Percentiles rank a stretch among this genome's conserved stretches.
phyloP scores from a whole-genome alignment of 139 green algal genomes.

The Volvox reticuliferus region DNA sequence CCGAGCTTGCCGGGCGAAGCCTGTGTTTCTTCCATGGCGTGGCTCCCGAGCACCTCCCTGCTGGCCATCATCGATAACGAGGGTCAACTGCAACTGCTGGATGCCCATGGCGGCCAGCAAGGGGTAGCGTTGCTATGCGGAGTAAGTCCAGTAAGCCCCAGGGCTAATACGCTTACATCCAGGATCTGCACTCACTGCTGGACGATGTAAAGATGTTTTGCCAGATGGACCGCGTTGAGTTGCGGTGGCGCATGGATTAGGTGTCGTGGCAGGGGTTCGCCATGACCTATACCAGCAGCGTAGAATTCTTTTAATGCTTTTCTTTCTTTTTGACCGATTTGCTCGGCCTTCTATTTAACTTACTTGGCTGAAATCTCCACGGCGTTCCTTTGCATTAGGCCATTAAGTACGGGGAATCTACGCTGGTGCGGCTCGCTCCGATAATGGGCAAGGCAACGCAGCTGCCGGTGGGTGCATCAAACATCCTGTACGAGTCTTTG shows the following conservation, averaged over 20 bases:
- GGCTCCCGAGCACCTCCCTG: neutral
- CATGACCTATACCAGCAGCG: too few relatives aligned
- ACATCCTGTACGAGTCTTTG: neutral
- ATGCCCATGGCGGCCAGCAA: neutral
- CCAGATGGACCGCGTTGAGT: too few relatives aligned
- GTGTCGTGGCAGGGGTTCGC: too few relatives aligned
- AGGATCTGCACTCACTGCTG: too few relatives aligned
- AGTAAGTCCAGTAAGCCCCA: neutral
- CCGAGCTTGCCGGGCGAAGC: neutral
- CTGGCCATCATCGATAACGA: conserved; percentile 18
- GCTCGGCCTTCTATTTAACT: too few relatives aligned
- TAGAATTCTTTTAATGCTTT: too few relatives aligned
- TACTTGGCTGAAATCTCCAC: too few relatives aligned
- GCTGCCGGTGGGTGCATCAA: neutral
- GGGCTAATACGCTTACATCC: too few relatives aligned
- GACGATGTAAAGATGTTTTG: too few relatives aligned
- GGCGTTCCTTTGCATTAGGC: neutral
- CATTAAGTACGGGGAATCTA: conserved; percentile 34
- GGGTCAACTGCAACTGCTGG: conserved; percentile 15
- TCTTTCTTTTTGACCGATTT: too few relatives aligned
- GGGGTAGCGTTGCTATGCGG: conserved; percentile 18
- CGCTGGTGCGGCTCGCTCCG: conserved; percentile 1
- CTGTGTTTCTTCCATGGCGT: neutral
- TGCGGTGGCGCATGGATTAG: too few relatives aligned
- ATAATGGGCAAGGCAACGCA: conserved; percentile 28